A percentile compares a stretch with the other conserved stretches of the same genome.
These are phyloP conservation scores for Anastatica hierochuntica DNA, from an alignment of 345 rosid genomes.

Conservation along the genomic window DNA sequence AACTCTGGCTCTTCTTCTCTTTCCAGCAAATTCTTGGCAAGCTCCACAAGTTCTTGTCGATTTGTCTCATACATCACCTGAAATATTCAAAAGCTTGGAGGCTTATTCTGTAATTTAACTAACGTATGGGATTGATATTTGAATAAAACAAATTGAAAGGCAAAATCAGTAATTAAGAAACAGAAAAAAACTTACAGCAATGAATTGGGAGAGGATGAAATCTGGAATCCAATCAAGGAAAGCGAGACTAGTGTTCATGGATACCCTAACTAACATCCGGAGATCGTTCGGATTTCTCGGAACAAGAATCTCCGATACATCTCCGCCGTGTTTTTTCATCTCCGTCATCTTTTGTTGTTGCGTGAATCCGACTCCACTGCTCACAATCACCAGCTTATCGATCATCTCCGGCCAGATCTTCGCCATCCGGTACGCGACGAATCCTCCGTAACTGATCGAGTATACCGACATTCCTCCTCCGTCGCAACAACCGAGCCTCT, in stretches of 20 bases:
- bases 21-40: slow-evolving; percentile 43
- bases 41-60: slow-evolving; percentile 40
- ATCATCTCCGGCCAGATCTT: slow-evolving; percentile 37
- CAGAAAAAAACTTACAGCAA: slow-evolving; percentile 33
- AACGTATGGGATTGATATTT: too few species aligned
- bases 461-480: slow-evolving; percentile 26
- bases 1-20: slow-evolving; percentile 30
- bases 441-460: slow-evolving; percentile 74
- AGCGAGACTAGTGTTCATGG: slow-evolving; percentile 26
- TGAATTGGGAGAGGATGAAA: slow-evolving; percentile 45
- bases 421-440: slow-evolving; percentile 61
- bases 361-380: slow-evolving; percentile 43
- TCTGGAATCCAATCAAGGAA: slow-evolving; percentile 47
- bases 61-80: slow-evolving; percentile 40
- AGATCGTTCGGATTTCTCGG: slow-evolving; percentile 44
- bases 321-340: slow-evolving; percentile 34
- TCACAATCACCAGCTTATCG: slow-evolving; percentile 56
- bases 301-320: slow-evolving; percentile 40
- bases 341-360: slow-evolving; percentile 38
- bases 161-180: background rate
- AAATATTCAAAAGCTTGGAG: background rate
- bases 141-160: background rate
- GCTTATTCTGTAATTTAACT: background rate
- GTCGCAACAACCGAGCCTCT: slow-evolving; percentile 42
- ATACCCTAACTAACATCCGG: slow-evolving; percentile 32